phyloP scores from a whole-genome alignment of 768 basidiomycete genomes.

The Amanita pseudoporphyria region DNA sequence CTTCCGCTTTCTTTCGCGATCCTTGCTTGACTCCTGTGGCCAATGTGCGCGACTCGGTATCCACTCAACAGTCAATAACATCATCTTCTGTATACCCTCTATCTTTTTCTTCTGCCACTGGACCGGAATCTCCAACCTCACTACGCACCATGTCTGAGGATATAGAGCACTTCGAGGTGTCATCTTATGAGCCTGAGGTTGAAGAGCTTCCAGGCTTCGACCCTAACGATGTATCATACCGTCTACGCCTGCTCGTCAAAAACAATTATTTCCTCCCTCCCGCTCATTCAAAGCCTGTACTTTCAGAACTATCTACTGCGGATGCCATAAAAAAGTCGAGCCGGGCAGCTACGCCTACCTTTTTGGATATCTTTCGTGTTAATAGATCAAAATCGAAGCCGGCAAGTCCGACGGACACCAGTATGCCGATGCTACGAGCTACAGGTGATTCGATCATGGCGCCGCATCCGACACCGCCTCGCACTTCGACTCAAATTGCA shows the following conservation, averaged over 20 bases:
- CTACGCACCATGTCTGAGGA: slow-evolving; percentile 47
- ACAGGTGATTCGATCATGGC: slow-evolving; percentile 55
- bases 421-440: slow-evolving; percentile 45
- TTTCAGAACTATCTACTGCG: slow-evolving; percentile 46
- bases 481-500: slow-evolving; percentile 27
- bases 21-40: slow-evolving; percentile 31
- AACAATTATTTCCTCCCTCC: slow-evolving; percentile 88
- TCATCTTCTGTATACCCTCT: slow-evolving; percentile 74
- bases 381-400: slow-evolving; percentile 63
- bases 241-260: slow-evolving; percentile 73
- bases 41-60: slow-evolving; percentile 45
- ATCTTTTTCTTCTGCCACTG: slow-evolving; percentile 56
- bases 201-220: slow-evolving; percentile 43
- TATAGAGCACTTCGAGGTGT: slow-evolving; percentile 30
- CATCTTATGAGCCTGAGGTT: slow-evolving; percentile 40
- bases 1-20: slow-evolving; percentile 40
- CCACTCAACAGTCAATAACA: slow-evolving; percentile 56
- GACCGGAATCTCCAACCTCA: slow-evolving; percentile 54
- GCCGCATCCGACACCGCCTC: slow-evolving; percentile 28
- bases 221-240: slow-evolving; percentile 77
- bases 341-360: slow-evolving; percentile 38
- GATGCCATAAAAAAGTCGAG: slow-evolving; percentile 35
- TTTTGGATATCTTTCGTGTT: slow-evolving; percentile 64
- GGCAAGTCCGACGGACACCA: slow-evolving; percentile 31
- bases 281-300: slow-evolving; percentile 74